Base-by-base conservation (phyloP, 1,139 yeast genomes). In the Kurtzmaniella natalensis region DNA sequence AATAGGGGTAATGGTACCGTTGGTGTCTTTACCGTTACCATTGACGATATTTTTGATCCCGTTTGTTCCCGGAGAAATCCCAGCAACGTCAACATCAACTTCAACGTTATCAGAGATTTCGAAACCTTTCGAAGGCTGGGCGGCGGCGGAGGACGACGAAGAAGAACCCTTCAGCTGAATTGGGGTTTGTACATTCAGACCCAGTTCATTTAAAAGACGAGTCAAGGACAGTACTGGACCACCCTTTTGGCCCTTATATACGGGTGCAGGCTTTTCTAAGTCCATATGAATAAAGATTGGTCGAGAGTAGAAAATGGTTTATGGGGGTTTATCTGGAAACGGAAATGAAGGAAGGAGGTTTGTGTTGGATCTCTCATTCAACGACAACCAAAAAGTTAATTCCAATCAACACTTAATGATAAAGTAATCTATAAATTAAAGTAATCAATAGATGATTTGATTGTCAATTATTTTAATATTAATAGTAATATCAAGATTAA, bases 151-250 rank as follows among this genome's bases (percentile, higher is more conserved):
- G 15, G 32, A 30, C 30, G 25, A 32, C 6, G 28, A 33, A 10
- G 64, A 54, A 18, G 48, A 51, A 32, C 51, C 52, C 18, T 53
- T 48, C 29, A 64, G 56, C 28, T 45, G 43, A 8, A 42, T 39
- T 7, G 66, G 65, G 16, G 55, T 43, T 28, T 52, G 42, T 25
- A 46, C 47, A 24, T 53, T 52, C 24, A 64, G 54, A 38, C 54
- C 51, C 19, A 65, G 59, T 39, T 67, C 72, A 39, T 64, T 60
- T 40, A 69, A 53, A 18, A 69, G 59, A 37, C 70, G 49, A 11
- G 75, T 69, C 43, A 69, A 57, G n/a, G 73, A 64, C 34, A 65
- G 56, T 30, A 63, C 46, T 3, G 59, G 52, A 25, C 45, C 42
- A 25, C 45, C 42, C 30, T 48, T 50, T 44, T 36, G 25, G 16